These are phyloP conservation scores for Ophiobolus disseminans DNA, from an alignment of 2,329 filamentous ascomycete genomes.

Conservation along the genomic window DNA sequence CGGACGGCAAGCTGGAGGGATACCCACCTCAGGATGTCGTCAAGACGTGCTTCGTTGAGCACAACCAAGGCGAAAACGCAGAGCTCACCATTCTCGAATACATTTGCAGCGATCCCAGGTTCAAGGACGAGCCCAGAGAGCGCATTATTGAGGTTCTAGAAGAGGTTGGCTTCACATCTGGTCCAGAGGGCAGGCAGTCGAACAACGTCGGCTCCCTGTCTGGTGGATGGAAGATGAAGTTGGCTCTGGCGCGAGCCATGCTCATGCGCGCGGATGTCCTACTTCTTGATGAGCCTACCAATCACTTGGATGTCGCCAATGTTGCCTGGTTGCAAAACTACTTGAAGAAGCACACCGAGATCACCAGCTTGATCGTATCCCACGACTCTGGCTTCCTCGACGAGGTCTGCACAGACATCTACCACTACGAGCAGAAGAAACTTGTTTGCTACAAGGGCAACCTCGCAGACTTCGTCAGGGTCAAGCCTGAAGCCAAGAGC, in stretches of 20 bases:
- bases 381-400: conserved; percentile 99
- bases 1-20: conserved; percentile 93
- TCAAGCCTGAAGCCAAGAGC: conserved; percentile 92
- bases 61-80: conserved; percentile 98
- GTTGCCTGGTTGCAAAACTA: conserved; percentile 97
- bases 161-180: conserved; percentile 92
- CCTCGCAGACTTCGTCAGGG: conserved; percentile 81
- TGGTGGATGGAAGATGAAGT: conserved; percentile 99
- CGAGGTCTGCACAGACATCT: conserved; percentile 97
- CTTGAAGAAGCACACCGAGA: conserved; percentile 92
- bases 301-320: conserved; percentile 95
- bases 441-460: conserved; percentile 85
- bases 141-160: conserved; percentile 83
- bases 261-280: conserved; percentile 95
- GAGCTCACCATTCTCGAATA: conserved; percentile 96
- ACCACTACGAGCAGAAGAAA: conserved; percentile 99
- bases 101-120: conserved; percentile 85
- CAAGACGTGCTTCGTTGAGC: conserved; percentile 96
- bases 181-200: conserved; percentile 85
- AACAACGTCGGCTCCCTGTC: conserved; percentile 93
- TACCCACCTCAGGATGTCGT: conserved; percentile 93
- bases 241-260: conserved; percentile 95
- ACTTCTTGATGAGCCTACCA: conserved; percentile 96
- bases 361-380: conserved; percentile 95
- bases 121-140: conserved; percentile 77